These are phyloP conservation scores for Dryas octopetala DNA, from an alignment of 306 rosid species.

Conservation along the genomic window DNA sequence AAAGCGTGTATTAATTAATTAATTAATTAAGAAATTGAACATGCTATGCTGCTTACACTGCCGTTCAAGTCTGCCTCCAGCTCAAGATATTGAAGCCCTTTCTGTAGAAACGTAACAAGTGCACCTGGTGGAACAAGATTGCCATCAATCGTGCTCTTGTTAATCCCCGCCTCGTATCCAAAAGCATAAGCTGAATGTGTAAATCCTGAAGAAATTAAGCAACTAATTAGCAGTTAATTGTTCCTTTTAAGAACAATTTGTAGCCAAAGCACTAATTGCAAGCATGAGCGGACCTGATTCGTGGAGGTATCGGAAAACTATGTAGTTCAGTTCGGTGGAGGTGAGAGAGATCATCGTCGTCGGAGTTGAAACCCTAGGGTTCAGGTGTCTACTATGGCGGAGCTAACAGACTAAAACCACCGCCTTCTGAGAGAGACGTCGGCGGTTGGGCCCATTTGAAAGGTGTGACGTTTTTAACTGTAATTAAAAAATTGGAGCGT, in stretches of 20 bases:
- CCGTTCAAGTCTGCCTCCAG: constrained; percentile 63
- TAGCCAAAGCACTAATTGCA: neutral
- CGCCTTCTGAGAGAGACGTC: neutral
- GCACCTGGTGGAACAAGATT: constrained; percentile 68
- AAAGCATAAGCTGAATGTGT: constrained; percentile 70
- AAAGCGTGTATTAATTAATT: neutral
- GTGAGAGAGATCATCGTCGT: constrained; percentile 46
- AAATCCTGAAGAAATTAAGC: constrained; percentile 41
- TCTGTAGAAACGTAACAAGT: constrained; percentile 58
- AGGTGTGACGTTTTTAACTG: constrained; percentile 2
- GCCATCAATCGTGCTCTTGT: constrained; percentile 45
- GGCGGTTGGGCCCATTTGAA: constrained; percentile 17
- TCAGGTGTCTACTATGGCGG: neutral
- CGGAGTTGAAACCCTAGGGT: constrained; percentile 14
- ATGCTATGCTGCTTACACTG: constrained; percentile 33
- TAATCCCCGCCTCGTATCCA: constrained; percentile 65
- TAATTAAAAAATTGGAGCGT: neutral
- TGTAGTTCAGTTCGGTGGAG: constrained; percentile 57
- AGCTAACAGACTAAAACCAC: neutral
- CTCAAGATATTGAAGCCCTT: constrained; percentile 68
- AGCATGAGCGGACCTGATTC: constrained; percentile 42
- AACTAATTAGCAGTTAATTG: neutral
- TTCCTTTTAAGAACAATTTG: neutral
- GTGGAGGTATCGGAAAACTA: constrained; percentile 62
- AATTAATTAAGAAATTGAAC: neutral